These are phyloP conservation scores for Gyrodon lividus DNA, from an alignment of 768 basidiomycete species.

Conservation along the genomic window DNA sequence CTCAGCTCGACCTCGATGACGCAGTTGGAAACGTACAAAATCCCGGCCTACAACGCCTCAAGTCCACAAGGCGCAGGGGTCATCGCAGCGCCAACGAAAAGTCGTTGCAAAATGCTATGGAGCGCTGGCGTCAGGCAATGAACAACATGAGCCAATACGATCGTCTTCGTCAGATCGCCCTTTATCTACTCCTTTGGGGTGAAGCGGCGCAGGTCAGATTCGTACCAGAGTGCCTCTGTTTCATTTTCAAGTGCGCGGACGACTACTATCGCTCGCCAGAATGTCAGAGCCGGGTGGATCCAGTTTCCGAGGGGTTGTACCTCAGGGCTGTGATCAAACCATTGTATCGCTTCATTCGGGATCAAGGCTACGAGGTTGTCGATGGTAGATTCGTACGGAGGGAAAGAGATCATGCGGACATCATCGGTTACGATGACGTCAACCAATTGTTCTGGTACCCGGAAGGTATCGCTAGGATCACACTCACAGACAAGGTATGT, in stretches of 20 bases:
- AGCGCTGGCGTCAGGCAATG: conserved; percentile 97
- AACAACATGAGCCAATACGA: conserved; percentile 99
- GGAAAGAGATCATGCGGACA: conserved; percentile 89
- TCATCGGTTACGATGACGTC: conserved; percentile 98
- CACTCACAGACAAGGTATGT: conserved; percentile 80
- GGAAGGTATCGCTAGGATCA: conserved; percentile 93
- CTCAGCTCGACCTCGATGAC: conserved; percentile 97
- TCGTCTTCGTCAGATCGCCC: conserved; percentile 91
- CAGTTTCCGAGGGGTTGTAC: conserved; percentile 95
- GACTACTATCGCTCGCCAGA: conserved; percentile 99
- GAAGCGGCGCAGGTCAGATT: conserved; percentile 98
- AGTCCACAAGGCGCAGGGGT: conserved; percentile 60
- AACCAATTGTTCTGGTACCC: conserved; percentile 99
- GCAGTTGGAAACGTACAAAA: conserved; percentile 92
- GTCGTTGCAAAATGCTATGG: conserved; percentile 78
- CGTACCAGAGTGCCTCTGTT: conserved; percentile 94
- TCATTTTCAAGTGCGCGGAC: conserved; percentile 99
- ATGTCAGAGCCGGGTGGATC: conserved; percentile 88
- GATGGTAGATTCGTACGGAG: conserved; percentile 93
- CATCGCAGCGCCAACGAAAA: conserved; percentile 59
- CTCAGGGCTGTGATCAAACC: conserved; percentile 89
- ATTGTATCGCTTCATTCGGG: conserved; percentile 92
- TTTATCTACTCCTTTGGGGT: conserved; percentile 96
- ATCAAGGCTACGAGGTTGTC: conserved; percentile 95
- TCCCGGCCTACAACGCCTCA: conserved; percentile 83